Base-by-base conservation (phyloP, 2,329 filamentous ascomycete genomes). In the Talaromyces sp. region DNA sequence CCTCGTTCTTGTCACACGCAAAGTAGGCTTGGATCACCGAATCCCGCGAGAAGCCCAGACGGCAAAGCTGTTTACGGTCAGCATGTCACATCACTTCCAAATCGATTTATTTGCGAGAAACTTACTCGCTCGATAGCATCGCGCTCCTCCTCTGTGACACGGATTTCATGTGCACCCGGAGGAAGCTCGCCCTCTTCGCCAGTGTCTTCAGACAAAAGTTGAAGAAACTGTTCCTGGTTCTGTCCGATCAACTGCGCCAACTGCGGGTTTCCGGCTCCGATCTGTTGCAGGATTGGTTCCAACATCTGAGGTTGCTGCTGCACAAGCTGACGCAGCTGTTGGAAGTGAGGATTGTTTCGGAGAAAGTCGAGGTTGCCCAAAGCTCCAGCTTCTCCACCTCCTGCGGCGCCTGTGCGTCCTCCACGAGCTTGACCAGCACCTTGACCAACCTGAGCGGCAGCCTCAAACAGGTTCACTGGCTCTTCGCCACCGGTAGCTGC, bases 241-340 rank as follows among this genome's bases (percentile, higher is more conserved):
- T 90, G 86, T 46, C 90, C 89, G 65, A 99, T 99, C 72, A 97
- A 83, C 74, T 93, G 88, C 8, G 94, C 94, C 59, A 99, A 86
- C 73, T 96, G 90, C 19, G 94, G 94, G 79, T 99, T 99, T 27
- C 93, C 93, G 24, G 91, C 89, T 38, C 91, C 92, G 41, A 99
- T 91, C 77, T 97, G 92, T 77, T 97, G 93, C 60, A 99, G 82
- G 67, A 99, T 97, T 7, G 94, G 93, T 80, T 99, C 94, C 24
- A 99, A 88, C 94, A 99, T 99, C 74, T 94, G 90, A 19, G 94
- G 94, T 74, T 97, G 91, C 75, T 97, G 92, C 78, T 99, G 94
- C 51, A 99, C 93, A 24, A 99, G 88, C 78, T 97, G 92, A 64
- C 94, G 89, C 62, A 99, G 85, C 78, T 99, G 94, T 79, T 97